Evolutionary conservation across 352 stramenopile species (phyloP).

Genomic region (Globisporangium emineosum): DNA sequence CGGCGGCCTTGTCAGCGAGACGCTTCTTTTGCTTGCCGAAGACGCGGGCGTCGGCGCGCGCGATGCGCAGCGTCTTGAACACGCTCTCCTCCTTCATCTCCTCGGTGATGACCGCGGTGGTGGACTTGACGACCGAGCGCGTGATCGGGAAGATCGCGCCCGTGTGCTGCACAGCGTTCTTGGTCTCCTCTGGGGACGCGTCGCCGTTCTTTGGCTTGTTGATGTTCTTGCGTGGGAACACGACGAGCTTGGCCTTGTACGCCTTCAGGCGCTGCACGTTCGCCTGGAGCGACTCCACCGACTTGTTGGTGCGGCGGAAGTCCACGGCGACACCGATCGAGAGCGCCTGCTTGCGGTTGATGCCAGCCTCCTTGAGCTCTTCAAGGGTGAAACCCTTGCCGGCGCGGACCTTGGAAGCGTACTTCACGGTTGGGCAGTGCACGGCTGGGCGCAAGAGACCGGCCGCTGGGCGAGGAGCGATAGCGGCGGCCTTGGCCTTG

Average conservation of each 20-base stretch:
- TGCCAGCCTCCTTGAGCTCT: conserved; percentile 97
- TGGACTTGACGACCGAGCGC: conserved; percentile 74
- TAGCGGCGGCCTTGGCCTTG: conserved; percentile 96
- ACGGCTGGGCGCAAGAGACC: conserved; percentile 96
- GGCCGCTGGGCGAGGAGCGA: conserved; percentile 95
- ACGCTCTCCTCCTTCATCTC: conserved; percentile 86
- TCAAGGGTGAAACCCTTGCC: conserved; percentile 98
- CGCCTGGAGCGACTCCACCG: conserved; percentile 92
- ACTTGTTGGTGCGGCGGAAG: conserved; percentile 98
- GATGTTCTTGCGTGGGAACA: conserved; percentile 97
- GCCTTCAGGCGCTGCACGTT: conserved; percentile 99
- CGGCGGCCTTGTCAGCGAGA: conserved; percentile 83
- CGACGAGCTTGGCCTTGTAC: conserved; percentile 98
- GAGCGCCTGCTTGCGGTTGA: conserved; percentile 94
- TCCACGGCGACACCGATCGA: conserved; percentile 99
- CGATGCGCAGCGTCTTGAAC: conserved; percentile 81
- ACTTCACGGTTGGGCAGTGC: conserved; percentile 98
- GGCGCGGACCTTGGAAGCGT: conserved; percentile 97
- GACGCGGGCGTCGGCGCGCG: conserved; percentile 83
- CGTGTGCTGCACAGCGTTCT: conserved; percentile 90
- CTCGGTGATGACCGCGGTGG: conserved; percentile 77
- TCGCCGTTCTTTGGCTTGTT: conserved; percentile 96
- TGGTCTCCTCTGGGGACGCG: conserved; percentile 87
- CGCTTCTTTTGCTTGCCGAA: conserved; percentile 89
- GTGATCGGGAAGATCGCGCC: conserved; percentile 77